Evolutionary conservation across 1,284 basidiomycete genomes (phyloP).

Genomic region (Tausonia pullulans): DNA sequence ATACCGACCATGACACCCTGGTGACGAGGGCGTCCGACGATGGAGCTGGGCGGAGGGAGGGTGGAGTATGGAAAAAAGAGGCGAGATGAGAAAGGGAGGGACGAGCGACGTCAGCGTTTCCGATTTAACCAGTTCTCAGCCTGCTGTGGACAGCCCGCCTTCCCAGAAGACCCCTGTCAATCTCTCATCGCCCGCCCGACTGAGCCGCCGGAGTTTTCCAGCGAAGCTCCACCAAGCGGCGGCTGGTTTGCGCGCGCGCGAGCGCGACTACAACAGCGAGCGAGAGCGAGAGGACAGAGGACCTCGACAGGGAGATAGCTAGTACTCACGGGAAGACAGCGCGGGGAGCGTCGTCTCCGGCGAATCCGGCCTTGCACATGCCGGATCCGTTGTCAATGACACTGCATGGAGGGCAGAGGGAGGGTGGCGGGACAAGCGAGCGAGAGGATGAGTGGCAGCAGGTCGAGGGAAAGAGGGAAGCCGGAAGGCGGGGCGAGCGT

Average conservation of each 20-base stretch:
- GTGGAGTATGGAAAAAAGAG: not conserved
- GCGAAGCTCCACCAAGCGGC: too few species aligned
- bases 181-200: too few species aligned
- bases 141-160: too few species aligned
- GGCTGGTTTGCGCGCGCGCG: too few species aligned
- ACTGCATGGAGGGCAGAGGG: constrained; percentile 24
- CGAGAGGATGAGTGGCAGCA: not conserved
- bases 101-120: not conserved
- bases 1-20: constrained; percentile 86
- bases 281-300: not conserved
- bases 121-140: not conserved
- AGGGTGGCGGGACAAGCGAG: not conserved
- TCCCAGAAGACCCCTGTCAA: too few species aligned
- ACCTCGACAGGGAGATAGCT: not conserved
- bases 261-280: too few species aligned
- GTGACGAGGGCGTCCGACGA: constrained; percentile 85
- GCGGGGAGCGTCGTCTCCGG: constrained; percentile 64
- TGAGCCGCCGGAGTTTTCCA: too few species aligned
- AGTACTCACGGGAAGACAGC: constrained; percentile 54
- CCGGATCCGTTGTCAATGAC: constrained; percentile 79
- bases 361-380: constrained; percentile 87
- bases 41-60: constrained; percentile 44
- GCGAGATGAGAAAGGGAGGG: not conserved
- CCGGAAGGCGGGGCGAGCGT: not conserved
- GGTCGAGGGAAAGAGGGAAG: not conserved